Percentiles rank a stretch among this genome's conserved stretches.
Evolutionary conservation across 1,284 basidiomycete genomes (phyloP).

Genomic region (Ganoderma meredithae): DNA sequence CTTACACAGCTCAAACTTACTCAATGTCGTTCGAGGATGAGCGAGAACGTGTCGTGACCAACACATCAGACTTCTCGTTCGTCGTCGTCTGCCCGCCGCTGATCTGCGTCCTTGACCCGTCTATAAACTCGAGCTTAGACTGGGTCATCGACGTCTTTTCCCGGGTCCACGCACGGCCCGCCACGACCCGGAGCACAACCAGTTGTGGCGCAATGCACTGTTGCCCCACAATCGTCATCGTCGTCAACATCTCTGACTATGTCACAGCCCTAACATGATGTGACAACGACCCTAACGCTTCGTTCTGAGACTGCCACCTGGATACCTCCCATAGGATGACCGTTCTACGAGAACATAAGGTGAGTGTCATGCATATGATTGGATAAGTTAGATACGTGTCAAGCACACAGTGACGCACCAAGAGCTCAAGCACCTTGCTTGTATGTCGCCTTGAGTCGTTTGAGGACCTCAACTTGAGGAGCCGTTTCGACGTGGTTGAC

Average conservation of each 20-base stretch:
- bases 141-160: constrained; percentile 16
- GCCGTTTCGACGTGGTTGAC: too few relatives aligned
- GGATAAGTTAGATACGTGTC: too few relatives aligned
- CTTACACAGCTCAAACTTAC: background rate
- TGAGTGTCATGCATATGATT: too few relatives aligned
- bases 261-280: background rate
- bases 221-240: background rate
- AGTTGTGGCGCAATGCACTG: constrained; percentile 45
- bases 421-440: too few relatives aligned
- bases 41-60: background rate
- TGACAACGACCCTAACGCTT: constrained; percentile 1
- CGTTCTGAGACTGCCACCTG: constrained; percentile 13
- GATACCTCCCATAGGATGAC: background rate
- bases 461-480: too few relatives aligned
- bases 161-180: constrained; percentile 40
- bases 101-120: constrained; percentile 23
- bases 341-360: too few relatives aligned
- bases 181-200: constrained; percentile 43
- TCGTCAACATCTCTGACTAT: background rate
- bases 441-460: too few relatives aligned
- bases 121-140: constrained; percentile 21
- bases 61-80: constrained; percentile 4
- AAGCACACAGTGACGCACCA: too few relatives aligned
- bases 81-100: background rate
- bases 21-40: background rate